phyloP scores from a whole-genome alignment of 2,329 filamentous ascomycete species.

The Aurifilum marmelostoma region DNA sequence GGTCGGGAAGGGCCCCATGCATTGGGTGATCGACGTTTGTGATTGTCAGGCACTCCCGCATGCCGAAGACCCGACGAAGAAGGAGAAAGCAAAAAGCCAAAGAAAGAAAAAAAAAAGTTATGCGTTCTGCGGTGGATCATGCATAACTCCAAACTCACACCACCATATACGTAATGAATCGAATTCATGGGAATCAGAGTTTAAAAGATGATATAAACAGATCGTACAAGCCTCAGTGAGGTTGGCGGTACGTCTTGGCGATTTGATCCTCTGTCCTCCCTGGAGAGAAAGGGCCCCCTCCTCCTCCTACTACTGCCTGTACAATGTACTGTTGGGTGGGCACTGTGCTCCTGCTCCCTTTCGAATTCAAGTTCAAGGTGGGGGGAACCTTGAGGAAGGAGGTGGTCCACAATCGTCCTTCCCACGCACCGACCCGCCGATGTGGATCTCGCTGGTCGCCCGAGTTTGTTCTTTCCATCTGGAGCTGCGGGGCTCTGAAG shows the following conservation, averaged over 20 bases:
- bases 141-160: not conserved
- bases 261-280: constrained; percentile 2
- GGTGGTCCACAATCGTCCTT: constrained; percentile 1
- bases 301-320: not conserved
- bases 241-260: not conserved
- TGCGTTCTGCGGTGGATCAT: constrained; percentile 1
- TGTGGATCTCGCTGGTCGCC: constrained; percentile 12
- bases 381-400: not conserved
- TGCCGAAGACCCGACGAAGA: not conserved
- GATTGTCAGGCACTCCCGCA: constrained; percentile 16
- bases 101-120: not conserved
- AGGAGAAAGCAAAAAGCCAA: too few relatives aligned
- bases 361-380: not conserved
- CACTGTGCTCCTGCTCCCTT: not conserved
- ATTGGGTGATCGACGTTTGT: constrained; percentile 10
- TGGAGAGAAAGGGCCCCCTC: not conserved
- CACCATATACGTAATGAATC: not conserved
- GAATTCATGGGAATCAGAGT: not conserved
- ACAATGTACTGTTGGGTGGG: not conserved
- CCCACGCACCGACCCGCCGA: constrained; percentile 15
- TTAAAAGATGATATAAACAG: not conserved
- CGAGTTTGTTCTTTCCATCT: not conserved
- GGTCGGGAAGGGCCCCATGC: not conserved
- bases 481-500: constrained; percentile 4
- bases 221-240: not conserved